Evolutionary conservation across 495 filamentous ascomycete genomes (phyloP).

Genomic region (Glarea lozoyensis): DNA sequence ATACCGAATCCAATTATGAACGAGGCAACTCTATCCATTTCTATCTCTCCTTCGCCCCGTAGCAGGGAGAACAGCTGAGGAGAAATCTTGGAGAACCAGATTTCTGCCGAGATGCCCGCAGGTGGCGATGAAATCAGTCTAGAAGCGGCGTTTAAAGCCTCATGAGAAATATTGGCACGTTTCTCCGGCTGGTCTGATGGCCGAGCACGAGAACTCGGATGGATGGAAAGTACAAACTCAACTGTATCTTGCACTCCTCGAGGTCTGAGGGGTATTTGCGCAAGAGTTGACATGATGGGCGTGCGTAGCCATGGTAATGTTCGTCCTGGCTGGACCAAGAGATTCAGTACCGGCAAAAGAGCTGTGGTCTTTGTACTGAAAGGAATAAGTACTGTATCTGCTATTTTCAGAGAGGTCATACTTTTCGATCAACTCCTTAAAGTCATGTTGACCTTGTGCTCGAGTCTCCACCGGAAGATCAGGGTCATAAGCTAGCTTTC

Average conservation of each 20-base stretch:
- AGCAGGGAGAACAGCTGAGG: constrained; percentile 60
- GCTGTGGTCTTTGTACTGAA: constrained; percentile 33
- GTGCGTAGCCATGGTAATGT: constrained; percentile 39
- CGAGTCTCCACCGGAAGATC: constrained; percentile 10
- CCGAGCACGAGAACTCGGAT: constrained; percentile 26
- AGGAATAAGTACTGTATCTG: neutral
- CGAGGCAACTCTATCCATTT: constrained; percentile 56
- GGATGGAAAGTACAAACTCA: constrained; percentile 58
- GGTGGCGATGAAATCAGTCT: constrained; percentile 56
- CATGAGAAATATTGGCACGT: constrained; percentile 61
- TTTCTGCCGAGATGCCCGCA: constrained; percentile 40
- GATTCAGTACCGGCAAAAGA: constrained; percentile 36
- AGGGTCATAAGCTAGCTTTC: constrained; percentile 19
- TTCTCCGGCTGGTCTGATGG: constrained; percentile 18
- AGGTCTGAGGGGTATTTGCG: constrained; percentile 53
- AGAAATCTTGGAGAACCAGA: constrained; percentile 55
- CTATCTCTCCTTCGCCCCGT: constrained; percentile 53
- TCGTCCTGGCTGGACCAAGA: constrained; percentile 34
- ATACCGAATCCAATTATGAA: constrained; percentile 71
- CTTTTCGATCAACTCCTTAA: constrained; percentile 15
- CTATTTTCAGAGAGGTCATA: too few species aligned
- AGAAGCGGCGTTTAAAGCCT: constrained; percentile 60
- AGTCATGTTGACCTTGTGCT: constrained; percentile 5
- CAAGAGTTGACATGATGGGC: constrained; percentile 47
- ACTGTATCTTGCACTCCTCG: constrained; percentile 60